Evolutionary conservation across 2,329 filamentous ascomycete genomes (phyloP).

Genomic region (Paraconiothyrium brasiliense): DNA sequence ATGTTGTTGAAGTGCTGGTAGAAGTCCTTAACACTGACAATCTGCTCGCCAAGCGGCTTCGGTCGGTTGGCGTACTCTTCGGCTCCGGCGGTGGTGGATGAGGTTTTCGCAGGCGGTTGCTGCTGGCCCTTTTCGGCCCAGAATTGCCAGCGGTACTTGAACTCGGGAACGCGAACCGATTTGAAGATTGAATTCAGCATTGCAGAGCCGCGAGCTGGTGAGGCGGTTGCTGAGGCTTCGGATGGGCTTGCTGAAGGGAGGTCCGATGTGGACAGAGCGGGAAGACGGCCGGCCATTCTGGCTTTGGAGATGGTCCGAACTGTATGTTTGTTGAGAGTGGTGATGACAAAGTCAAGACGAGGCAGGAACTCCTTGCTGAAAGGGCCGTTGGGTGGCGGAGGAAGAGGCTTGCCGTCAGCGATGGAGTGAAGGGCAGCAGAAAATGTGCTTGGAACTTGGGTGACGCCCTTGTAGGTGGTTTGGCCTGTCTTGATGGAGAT

Average conservation of each 20-base stretch:
- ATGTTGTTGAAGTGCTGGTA: constrained; percentile 73
- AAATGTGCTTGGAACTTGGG: constrained; percentile 23
- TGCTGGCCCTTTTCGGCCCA: constrained; percentile 58
- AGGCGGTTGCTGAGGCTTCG: constrained; percentile 68
- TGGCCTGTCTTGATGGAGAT: constrained; percentile 6
- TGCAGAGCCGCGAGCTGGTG: constrained; percentile 79
- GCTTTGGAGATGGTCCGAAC: constrained; percentile 13
- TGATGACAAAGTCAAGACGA: constrained; percentile 28
- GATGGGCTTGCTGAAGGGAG: constrained; percentile 70
- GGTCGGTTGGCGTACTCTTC: constrained; percentile 58
- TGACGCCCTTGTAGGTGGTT: constrained; percentile 8
- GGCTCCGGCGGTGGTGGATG: constrained; percentile 23
- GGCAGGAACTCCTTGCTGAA: constrained; percentile 26
- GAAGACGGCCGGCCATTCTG: constrained; percentile 47
- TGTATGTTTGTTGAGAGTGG: constrained; percentile 27
- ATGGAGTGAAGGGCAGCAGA: constrained; percentile 30
- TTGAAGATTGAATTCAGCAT: constrained; percentile 66
- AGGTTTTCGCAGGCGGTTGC: constrained; percentile 31
- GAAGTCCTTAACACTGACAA: constrained; percentile 59
- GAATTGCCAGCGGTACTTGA: constrained; percentile 63
- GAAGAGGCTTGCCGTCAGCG: constrained; percentile 23
- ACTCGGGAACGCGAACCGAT: constrained; percentile 59
- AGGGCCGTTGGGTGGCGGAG: constrained; percentile 20
- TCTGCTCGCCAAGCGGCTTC: constrained; percentile 53
- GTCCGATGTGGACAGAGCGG: constrained; percentile 47